Percentiles rank a stretch among this genome's conserved stretches.
These are phyloP conservation scores for Metschnikowia noctiluminum DNA, from an alignment of 805 yeast genomes.

Conservation along the genomic window DNA sequence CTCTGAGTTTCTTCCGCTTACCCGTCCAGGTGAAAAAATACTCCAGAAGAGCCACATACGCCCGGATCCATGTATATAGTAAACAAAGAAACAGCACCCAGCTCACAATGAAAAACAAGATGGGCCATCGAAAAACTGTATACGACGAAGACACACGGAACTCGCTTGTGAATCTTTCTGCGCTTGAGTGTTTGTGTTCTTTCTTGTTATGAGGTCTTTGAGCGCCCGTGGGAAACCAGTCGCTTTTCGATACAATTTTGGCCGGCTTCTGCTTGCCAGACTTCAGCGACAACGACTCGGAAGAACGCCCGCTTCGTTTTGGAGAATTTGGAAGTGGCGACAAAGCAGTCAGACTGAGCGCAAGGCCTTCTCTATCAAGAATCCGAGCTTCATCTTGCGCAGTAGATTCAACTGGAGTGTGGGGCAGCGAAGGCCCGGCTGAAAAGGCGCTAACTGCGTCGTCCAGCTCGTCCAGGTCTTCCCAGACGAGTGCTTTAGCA, in stretches of 20 bases:
- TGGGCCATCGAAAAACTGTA: constrained; percentile 60
- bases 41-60: constrained; percentile 63
- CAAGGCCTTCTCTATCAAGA: constrained; percentile 4
- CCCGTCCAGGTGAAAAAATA: constrained; percentile 60
- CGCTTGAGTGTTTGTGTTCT: constrained; percentile 4
- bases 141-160: constrained; percentile 35
- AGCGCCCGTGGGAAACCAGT: constrained; percentile 27
- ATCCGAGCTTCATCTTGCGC: constrained; percentile 7
- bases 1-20: constrained; percentile 46
- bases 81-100: constrained; percentile 55
- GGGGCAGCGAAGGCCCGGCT: constrained; percentile 10
- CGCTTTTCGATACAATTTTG: constrained; percentile 22
- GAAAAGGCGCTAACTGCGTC: constrained; percentile 2
- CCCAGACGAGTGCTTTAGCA: constrained; percentile 40
- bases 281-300: background rate
- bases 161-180: constrained; percentile 28
- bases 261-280: constrained; percentile 13
- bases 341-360: constrained; percentile 7
- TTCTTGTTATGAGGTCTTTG: constrained; percentile 6
- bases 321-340: constrained; percentile 7
- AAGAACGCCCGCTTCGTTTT: background rate
- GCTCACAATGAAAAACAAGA: constrained; percentile 45
- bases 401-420: background rate
- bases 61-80: constrained; percentile 50
- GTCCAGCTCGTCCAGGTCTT: constrained; percentile 24